Base-by-base conservation (phyloP, 371 early-diverging fungal genomes). In the Blakeslea trispora region DNA sequence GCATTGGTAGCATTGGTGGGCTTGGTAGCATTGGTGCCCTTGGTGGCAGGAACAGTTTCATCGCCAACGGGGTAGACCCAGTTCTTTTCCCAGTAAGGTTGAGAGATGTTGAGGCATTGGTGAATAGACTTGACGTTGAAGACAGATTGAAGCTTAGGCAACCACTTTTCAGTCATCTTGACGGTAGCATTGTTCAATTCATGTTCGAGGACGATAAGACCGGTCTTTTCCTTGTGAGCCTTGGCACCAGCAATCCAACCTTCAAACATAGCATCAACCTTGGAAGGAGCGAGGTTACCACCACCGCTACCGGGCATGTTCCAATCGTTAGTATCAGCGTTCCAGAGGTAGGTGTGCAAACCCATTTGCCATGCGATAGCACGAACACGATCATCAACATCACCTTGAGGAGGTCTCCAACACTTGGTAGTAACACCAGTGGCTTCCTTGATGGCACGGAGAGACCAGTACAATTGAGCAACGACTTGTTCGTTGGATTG, bases 331-430 rank as follows among this genome's bases (percentile, higher is more conserved):
- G 74, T 70, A 37, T 76, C 75, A 54, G 66, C 61, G 39, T 76
- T 70, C 80, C 80, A 81, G 32, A 77, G 28, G 31, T 71, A 59
- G 32, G 77, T 74, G 35, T 58, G 57, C 57, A 79, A 37, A 53
- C 80, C 80, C 77, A 79, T 74, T 53, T 76, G 77, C 68, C 68
- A 69, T 19, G 80, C 76, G 63, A 78, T 74, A 19, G 75, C 73
- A 57, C 82, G 80, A 34, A 82, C 77, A 59, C 82, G 78, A 45
- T 77, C 76, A 59, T 83, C 81, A 14, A 73, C 75, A 56, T 79
- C 81, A 45, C 77, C 75, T 66, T 68, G 81, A 35, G 83, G 81
- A 52, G 81, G 82, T 41, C 86, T 68, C 76, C 72, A 77, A 65
- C 82, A 83, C 22, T 64, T 59, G 31, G 83, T 70, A 21, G 81